phyloP scores from a whole-genome alignment of 306 rosid species.

The Quercus engelmannii region DNA sequence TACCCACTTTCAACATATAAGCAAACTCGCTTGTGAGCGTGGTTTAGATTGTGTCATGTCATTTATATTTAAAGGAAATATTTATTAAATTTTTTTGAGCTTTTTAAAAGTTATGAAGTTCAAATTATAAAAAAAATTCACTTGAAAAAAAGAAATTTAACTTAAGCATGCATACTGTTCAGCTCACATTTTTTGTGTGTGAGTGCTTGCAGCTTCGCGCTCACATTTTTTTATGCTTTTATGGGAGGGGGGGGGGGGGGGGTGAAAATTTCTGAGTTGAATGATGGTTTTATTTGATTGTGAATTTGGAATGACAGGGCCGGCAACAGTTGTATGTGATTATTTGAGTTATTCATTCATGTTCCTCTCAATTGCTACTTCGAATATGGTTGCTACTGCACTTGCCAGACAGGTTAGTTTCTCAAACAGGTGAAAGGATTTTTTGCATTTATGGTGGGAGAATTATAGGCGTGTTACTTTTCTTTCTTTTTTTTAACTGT shows the following conservation, averaged over 20 bases:
- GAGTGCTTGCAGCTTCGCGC: no score
- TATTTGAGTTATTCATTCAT: conserved; percentile 70
- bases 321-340: conserved; percentile 87
- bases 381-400: conserved; percentile 93
- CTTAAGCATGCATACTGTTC: not conserved
- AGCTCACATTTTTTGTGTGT: no score
- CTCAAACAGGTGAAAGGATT: not conserved
- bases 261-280: not conserved
- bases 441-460: not conserved
- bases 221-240: no score
- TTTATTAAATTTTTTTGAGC: no score
- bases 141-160: not conserved
- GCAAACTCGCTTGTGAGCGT: no score
- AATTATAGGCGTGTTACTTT: not conserved
- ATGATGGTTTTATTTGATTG: not conserved
- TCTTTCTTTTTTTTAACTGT: no score
- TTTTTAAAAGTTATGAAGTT: no score
- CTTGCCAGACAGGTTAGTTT: conserved; percentile 68
- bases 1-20: no score
- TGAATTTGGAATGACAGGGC: conserved; percentile 48
- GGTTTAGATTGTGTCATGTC: no score
- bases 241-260: no score
- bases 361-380: conserved; percentile 92
- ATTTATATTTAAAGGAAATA: no score
- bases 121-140: no score